A percentile compares a stretch with the other conserved stretches of the same genome.
These are phyloP conservation scores for Caloboletus inedulis DNA, from an alignment of 1,284 basidiomycete genomes.

Conservation along the genomic window DNA sequence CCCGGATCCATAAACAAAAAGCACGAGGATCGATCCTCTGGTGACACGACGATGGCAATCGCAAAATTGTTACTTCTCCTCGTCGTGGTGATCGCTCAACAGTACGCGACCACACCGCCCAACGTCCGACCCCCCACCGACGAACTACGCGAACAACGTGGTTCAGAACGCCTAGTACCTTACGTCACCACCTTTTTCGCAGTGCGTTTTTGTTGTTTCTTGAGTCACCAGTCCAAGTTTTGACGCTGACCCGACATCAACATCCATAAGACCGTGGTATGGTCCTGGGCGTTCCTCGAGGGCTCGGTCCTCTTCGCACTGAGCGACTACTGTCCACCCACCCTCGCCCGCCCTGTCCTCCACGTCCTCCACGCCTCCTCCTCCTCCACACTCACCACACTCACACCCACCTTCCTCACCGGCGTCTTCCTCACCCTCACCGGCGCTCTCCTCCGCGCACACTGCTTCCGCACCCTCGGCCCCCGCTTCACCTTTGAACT, in stretches of 20 bases:
- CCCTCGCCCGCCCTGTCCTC: slow-evolving; percentile 3
- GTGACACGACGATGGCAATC: neutral
- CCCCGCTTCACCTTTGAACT: slow-evolving; percentile 28
- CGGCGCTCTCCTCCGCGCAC: slow-evolving; percentile 18
- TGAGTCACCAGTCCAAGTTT: neutral
- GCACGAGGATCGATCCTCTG: no score
- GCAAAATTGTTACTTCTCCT: neutral
- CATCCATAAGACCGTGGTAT: neutral
- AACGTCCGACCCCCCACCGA: neutral
- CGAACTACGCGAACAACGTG: neutral
- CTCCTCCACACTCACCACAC: neutral
- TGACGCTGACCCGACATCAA: no score
- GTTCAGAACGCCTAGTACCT: neutral
- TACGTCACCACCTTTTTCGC: neutral
- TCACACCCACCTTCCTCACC: slow-evolving; percentile 9
- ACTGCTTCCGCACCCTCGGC: slow-evolving; percentile 22
- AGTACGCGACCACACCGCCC: neutral
- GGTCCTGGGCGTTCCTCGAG: slow-evolving; percentile 4
- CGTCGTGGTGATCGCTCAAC: neutral
- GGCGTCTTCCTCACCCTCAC: slow-evolving; percentile 10
- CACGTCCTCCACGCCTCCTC: neutral
- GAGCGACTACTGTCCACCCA: slow-evolving; percentile 7
- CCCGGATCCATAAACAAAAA: no score
- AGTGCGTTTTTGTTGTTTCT: neutral
- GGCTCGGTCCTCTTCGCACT: slow-evolving; percentile 6